Evolutionary conservation across 2,329 filamentous ascomycete species (phyloP), one percentile per base, ranked within the genome.

Genomic region (Colletotrichum tabaci): DNA sequence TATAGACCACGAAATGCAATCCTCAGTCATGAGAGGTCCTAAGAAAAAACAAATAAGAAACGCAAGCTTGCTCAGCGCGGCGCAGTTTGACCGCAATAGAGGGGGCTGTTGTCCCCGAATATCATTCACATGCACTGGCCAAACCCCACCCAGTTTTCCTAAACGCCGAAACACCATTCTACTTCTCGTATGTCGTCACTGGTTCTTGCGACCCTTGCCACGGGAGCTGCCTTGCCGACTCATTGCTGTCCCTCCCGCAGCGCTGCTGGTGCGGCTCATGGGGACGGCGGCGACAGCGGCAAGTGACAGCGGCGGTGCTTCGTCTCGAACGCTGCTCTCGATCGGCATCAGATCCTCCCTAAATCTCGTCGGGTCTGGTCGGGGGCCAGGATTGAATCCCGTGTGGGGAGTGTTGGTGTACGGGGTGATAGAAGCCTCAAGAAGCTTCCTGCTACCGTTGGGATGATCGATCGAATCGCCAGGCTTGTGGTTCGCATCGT

Each of bases 201-300:
- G 81, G 62, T 77, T 79, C 76, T 82, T 82, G 62, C 83, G 80
- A 61, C 81, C 78, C 77, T 84, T 85, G 60, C 87, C 87, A 62
- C 87, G 83, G 26, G 84, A 84, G 73, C 86, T 88, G 55, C 86
- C 86, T 76, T 87, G 85, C 26, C 88, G 83, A 74, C 87, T 90
- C 88, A 90, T 90, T 15, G 87, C 82, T 42, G 85, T 85, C 52
- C 88, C 88, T 30, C 87, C 87, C 4, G 86, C 81, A 65, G 72
- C 72, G 21, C 87, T 89, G 79, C 86, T 89, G 77, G 87, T 87
- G 47, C 87, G 85, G 75, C 87, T 89, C 86, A 89, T 89, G 1
- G 87, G 84, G 16, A 82, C 82, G 0, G 83, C 84, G 0, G 81
- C 81, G 61, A 77, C 77, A 46, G 74, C 74, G 42, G 75, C 44